Evolutionary conservation across 331 rosid species (phyloP), one percentile per base, ranked within the genome.

Genomic region (Acacia pycnantha): DNA sequence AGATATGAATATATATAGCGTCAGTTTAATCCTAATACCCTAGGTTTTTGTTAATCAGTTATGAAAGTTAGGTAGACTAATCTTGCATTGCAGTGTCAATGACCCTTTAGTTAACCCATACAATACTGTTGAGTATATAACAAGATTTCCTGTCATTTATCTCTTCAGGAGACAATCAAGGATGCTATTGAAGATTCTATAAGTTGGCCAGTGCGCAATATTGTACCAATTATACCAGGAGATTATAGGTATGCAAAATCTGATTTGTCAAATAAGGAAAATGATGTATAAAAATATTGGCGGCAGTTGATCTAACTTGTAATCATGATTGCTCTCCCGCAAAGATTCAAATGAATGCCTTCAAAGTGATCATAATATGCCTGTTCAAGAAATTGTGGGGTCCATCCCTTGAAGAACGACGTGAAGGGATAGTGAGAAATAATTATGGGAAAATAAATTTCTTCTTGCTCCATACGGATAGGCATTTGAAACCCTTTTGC

Each of bases 151-250:
- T 71, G 64, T 46, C 22, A 48, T 81, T 50, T 58, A 11, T 4
- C 16, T 59, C 35, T 80, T 56, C 87, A 95, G 98, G 98, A 92
- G 88, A 95, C 98, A 73, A 90, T 95, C 77, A 87, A 88, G 77
- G 98, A 95, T 84, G 98, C 99, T 61, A 76, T 95, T 65, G 99
- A 95, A 90, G 99, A 91, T 84, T 84, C 91, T 47, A 88, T 95
- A 85, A 90, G 90, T 81, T 95, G 99, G 99, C 99, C 99, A 33
- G 97, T 93, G 58, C 91, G 99, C 48, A 85, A 85, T 76, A 76
- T 93, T 70, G 80, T 93, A 53, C 97, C 99, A 74, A 91, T 95
- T 85, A 4, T 93, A 85, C 96, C 93, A 2, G 98, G 99, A 6
- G 97, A 95, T 81, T 95, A 93, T 79, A 92, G 99, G 99, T 93